Base-by-base conservation (phyloP, 192 early-diverging fungal genomes). In the Podila verticillata region DNA sequence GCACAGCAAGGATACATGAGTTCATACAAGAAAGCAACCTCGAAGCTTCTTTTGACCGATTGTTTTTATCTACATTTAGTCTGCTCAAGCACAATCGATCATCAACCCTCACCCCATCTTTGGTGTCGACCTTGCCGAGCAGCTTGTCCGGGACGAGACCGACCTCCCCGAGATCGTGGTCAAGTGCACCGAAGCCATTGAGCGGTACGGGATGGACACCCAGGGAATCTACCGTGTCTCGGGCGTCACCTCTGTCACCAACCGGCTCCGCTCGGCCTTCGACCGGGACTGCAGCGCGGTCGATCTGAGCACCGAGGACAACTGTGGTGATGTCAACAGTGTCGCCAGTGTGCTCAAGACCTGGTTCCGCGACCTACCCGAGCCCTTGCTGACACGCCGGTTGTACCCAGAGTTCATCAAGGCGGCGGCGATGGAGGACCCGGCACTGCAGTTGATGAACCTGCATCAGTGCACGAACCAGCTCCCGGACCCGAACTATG, bases 361-460 rank as follows among this genome's bases (percentile, higher is more conserved):
- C 58, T 99, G 93, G 88, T 94, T 99, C 80, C 88, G 98, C 32
- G 96, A 98, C 80, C 81, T 99, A n/a, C 95, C 96, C 7, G 95
- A 96, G 48, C 92, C 95, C 1, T 82, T 98, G 0, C 85, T 99
- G 65, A 94, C 96, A 56, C 78, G 81, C 54, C 49, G 65, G 22
- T 81, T 88, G 68, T 96, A 93, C 74, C 80, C 86, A 17, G 79
- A 88, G 36, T 89, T 96, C 48, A 85, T 95, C 39, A 89, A 89
- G 32, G 92, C 93, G 5, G 89, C 94, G 22, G 91, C 82, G 61
- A 87, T 89, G 51, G 87, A 92, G n/a, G 93, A 95, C 72, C 86
- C 87, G 20, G 73, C 79, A 0, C 57, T 75, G 57, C 86, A 91
- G 57, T 80, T 95, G 17, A 86, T 93, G 28, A 80, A 79, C n/a